A percentile compares a stretch with the other conserved stretches of the same genome.
phyloP scores from a whole-genome alignment of 331 rosid species.

The Malus hybrid region DNA sequence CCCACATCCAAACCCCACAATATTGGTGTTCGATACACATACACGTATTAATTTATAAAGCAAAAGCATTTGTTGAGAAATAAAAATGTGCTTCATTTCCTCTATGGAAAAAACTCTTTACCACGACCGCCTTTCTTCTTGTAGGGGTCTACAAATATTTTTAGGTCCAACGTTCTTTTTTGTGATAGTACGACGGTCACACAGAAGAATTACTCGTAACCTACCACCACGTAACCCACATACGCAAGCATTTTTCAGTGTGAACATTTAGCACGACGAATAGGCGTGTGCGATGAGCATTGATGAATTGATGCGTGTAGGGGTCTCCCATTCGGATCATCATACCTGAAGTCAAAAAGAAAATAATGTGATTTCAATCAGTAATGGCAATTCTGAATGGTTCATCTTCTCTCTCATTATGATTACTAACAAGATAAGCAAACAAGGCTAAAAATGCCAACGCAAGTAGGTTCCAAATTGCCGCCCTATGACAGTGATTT shows the following conservation, averaged over 20 bases:
- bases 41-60: background rate
- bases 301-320: background rate
- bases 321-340: background rate
- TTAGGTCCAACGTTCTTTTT: background rate
- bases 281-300: background rate
- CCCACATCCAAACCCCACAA: slow-evolving; percentile 7
- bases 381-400: background rate
- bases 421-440: background rate
- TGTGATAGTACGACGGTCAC: background rate
- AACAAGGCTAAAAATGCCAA: background rate
- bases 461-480: background rate
- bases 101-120: background rate
- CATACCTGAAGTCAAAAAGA: background rate
- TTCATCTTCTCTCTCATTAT: background rate
- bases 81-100: background rate
- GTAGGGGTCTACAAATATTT: background rate
- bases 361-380: background rate
- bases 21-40: background rate
- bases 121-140: background rate
- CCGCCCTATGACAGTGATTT: background rate
- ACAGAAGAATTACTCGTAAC: background rate
- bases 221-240: background rate
- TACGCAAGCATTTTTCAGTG: background rate
- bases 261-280: background rate
- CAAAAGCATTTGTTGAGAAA: slow-evolving; percentile 24